These are phyloP conservation scores for Aristolochia californica DNA, from an alignment of 164 flowering plant genomes.

Conservation along the genomic window DNA sequence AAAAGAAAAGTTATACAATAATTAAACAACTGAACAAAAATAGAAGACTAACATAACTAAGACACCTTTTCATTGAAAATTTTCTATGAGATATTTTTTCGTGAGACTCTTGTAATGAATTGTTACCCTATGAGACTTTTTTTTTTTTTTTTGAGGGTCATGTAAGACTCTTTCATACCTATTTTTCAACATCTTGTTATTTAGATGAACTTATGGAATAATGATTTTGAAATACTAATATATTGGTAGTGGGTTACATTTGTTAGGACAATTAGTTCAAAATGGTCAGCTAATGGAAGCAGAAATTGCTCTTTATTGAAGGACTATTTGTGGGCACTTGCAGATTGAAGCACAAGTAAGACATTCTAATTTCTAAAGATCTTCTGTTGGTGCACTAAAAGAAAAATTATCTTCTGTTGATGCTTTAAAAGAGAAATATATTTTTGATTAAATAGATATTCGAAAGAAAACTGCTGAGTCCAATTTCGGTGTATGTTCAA, in stretches of 20 bases:
- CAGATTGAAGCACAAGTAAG: constrained; percentile 78
- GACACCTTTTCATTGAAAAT: too few species aligned
- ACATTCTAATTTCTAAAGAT: not conserved
- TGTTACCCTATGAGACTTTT: too few species aligned
- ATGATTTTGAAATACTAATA: not conserved
- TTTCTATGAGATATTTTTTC: too few species aligned
- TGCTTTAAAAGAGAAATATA: not conserved
- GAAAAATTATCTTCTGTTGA: not conserved
- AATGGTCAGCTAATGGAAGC: constrained; percentile 60
- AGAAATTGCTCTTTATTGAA: constrained; percentile 88
- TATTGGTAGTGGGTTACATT: not conserved
- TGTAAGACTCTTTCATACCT: too few species aligned
- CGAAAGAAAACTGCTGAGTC: not conserved
- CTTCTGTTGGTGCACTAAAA: not conserved
- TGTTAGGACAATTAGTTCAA: constrained; percentile 18
- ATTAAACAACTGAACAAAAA: too few species aligned
- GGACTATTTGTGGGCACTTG: constrained; percentile 56
- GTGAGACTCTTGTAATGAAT: too few species aligned
- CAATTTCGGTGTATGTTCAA: not conserved
- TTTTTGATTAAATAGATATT: not conserved
- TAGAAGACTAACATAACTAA: too few species aligned
- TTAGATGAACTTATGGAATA: not conserved
- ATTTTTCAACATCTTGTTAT: too few species aligned
- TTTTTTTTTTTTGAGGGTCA: too few species aligned
- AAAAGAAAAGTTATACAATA: too few species aligned